These are phyloP conservation scores for Cyclocybe cylindracea DNA, from an alignment of 768 basidiomycete species.

Conservation along the genomic window DNA sequence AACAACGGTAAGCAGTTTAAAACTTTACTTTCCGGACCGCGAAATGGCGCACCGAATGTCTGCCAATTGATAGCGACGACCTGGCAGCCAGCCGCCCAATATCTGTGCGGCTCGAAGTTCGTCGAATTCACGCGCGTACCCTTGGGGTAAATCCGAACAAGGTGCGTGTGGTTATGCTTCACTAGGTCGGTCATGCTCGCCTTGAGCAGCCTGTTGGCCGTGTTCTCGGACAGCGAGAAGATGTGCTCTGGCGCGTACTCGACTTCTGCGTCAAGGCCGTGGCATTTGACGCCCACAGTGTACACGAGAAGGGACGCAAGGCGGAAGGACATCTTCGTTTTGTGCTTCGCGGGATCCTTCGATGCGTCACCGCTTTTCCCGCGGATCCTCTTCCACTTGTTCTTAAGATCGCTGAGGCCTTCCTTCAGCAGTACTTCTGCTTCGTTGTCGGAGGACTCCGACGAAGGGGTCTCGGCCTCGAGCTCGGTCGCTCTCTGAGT, in stretches of 20 bases:
- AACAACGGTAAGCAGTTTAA: not conserved
- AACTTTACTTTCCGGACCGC: not conserved
- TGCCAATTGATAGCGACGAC: constrained; percentile 98
- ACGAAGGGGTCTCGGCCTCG: constrained; percentile 33
- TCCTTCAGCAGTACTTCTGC: constrained; percentile 18
- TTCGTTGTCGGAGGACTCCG: constrained; percentile 19
- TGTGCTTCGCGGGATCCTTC: constrained; percentile 28
- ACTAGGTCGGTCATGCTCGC: constrained; percentile 69
- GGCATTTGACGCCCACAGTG: constrained; percentile 94
- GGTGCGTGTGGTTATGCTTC: constrained; percentile 81
- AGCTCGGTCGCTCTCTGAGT: constrained; percentile 51
- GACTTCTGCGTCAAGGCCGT: constrained; percentile 85
- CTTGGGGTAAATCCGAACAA: constrained; percentile 87
- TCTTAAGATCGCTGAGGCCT: constrained; percentile 20
- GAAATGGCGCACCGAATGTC: constrained; percentile 70
- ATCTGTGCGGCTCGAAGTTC: constrained; percentile 87
- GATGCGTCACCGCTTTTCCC: constrained; percentile 24
- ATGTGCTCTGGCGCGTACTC: constrained; percentile 86
- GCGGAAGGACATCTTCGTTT: constrained; percentile 71
- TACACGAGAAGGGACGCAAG: constrained; percentile 84
- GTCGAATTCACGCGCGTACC: constrained; percentile 79
- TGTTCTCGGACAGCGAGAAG: constrained; percentile 89
- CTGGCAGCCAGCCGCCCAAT: constrained; percentile 89
- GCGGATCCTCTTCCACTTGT: constrained; percentile 27
- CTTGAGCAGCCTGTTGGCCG: constrained; percentile 75